phyloP scores from a whole-genome alignment of 164 flowering plant genomes.

The Annona squamosa region DNA sequence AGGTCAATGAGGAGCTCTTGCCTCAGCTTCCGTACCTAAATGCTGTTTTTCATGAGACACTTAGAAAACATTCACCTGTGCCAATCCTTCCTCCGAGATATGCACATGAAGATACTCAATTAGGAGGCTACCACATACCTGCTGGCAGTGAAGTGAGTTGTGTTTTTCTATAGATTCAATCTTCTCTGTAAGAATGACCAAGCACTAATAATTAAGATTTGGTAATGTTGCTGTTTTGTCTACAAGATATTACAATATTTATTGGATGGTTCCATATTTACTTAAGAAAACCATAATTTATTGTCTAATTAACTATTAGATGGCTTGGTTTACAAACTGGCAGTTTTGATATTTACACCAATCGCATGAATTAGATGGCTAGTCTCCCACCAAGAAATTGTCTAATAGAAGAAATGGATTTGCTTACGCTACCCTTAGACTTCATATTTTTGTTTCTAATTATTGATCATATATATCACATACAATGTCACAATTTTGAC shows the following conservation, averaged over 20 bases:
- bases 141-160: conserved; percentile 67
- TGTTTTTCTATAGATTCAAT: not conserved
- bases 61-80: conserved; percentile 75
- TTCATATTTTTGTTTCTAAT: not conserved
- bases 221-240: not conserved
- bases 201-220: not conserved
- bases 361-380: not conserved
- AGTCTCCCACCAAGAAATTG: not conserved
- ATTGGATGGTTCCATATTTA: no score
- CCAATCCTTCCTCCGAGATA: conserved; percentile 69
- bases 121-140: conserved; percentile 75
- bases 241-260: no score
- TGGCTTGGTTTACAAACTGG: not conserved
- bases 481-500: conserved; percentile 1
- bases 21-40: conserved; percentile 55
- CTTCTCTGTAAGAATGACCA: not conserved
- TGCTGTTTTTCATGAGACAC: conserved; percentile 85
- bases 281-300: no score
- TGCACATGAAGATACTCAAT: conserved; percentile 76
- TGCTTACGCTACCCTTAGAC: not conserved
- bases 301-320: not conserved
- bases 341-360: not conserved
- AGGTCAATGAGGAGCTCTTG: conserved; percentile 56
- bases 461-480: not conserved
- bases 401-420: not conserved